phyloP scores from a whole-genome alignment of 1,139 yeast genomes.

The Yamadazyma oceani region DNA sequence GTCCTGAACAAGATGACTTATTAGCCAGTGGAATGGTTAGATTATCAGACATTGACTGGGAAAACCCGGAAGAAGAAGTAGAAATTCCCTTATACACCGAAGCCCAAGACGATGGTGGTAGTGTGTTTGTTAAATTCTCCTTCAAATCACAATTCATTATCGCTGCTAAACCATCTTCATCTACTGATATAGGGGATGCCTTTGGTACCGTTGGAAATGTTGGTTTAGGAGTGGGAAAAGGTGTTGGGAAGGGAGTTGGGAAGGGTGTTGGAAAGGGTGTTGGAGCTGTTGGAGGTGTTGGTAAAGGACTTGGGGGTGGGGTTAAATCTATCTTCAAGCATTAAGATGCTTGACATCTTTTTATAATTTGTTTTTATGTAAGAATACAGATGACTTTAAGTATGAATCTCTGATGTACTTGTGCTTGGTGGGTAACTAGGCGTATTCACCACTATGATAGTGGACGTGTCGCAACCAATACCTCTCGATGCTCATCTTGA shows the following conservation, averaged over 20 bases:
- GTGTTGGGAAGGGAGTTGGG: constrained; percentile 37
- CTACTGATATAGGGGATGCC: constrained; percentile 44
- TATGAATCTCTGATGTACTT: too few species aligned
- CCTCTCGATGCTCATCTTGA: constrained; percentile 13
- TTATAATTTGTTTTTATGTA: constrained; percentile 8
- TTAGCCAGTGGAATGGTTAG: constrained; percentile 68
- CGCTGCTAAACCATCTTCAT: constrained; percentile 38
- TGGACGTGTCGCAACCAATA: too few species aligned
- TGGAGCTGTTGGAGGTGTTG: constrained; percentile 31
- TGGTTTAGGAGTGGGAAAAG: constrained; percentile 50
- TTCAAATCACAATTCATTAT: constrained; percentile 73
- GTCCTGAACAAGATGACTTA: constrained; percentile 78
- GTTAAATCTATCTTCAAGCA: constrained; percentile 41
- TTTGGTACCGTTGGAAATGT: constrained; percentile 33
- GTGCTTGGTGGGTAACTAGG: too few species aligned
- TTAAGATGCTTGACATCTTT: constrained; percentile 22
- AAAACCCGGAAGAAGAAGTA: constrained; percentile 47
- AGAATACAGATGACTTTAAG: constrained; percentile 4
- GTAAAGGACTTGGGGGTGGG: constrained; percentile 49
- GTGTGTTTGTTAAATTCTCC: constrained; percentile 53
- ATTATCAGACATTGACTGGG: constrained; percentile 60
- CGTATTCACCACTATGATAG: too few species aligned
- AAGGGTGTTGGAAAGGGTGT: constrained; percentile 42
- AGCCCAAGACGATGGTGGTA: constrained; percentile 63
- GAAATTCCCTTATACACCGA: constrained; percentile 57